These are phyloP conservation scores for Posidonia australis DNA, from an alignment of 106 monocot genomes.

Conservation along the genomic window DNA sequence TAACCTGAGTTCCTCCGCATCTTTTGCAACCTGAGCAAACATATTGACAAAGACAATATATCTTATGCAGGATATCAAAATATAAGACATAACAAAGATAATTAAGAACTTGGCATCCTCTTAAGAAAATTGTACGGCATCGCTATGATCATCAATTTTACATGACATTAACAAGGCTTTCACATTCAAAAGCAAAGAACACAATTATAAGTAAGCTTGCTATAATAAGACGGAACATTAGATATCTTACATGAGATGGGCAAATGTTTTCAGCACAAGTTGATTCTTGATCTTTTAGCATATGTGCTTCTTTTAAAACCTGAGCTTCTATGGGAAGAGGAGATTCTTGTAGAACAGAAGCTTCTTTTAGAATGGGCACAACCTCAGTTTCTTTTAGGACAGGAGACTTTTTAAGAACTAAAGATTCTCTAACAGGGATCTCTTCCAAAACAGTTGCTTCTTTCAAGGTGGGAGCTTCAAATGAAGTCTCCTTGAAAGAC, in stretches of 20 bases:
- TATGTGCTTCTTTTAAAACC: slow-evolving; percentile 7
- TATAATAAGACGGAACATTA: background rate
- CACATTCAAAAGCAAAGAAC: background rate
- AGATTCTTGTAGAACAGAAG: slow-evolving; percentile 9
- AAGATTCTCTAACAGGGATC: slow-evolving; percentile 3
- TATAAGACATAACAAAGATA: no score
- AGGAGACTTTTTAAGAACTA: background rate
- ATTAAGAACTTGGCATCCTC: no score
- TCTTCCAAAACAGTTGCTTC: slow-evolving; percentile 4
- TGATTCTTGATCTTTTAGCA: slow-evolving; percentile 12
- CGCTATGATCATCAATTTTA: no score
- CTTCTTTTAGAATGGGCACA: slow-evolving; percentile 1
- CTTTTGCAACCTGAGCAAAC: slow-evolving; percentile 36
- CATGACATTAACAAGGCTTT: no score
- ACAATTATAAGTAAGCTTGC: background rate
- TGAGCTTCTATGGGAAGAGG: slow-evolving; percentile 14
- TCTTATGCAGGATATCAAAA: no score
- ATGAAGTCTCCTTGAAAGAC: slow-evolving; percentile 1
- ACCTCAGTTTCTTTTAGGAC: slow-evolving; percentile 9
- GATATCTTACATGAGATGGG: slow-evolving; percentile 45
- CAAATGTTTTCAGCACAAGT: slow-evolving; percentile 18
- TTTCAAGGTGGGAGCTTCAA: slow-evolving; percentile 15
- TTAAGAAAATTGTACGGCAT: no score
- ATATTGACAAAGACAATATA: no score
- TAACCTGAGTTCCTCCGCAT: slow-evolving; percentile 38